Conservation (phyloP, 768 basidiomycete genomes). For the Tylopilus felleus region DNA sequence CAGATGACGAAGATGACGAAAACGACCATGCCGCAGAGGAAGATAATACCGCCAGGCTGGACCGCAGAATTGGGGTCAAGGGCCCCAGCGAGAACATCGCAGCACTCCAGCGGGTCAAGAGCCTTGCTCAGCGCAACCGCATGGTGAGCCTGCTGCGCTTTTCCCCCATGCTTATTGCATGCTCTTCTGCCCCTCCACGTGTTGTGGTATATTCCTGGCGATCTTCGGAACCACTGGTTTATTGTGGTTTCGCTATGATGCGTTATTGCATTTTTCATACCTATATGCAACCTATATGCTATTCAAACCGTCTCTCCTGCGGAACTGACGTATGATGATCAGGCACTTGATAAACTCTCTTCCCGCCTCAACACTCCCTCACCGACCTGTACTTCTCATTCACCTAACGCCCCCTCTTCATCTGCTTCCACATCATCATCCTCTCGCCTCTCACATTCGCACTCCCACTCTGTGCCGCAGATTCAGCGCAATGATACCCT, state of each 20-base stretch:
- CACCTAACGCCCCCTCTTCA: constrained; percentile 32
- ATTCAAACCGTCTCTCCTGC: neutral
- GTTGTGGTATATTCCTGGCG: constrained; percentile 21
- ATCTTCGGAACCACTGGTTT: constrained; percentile 6
- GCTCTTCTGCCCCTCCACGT: constrained; percentile 31
- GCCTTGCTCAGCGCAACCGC: constrained; percentile 67
- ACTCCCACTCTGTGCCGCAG: constrained; percentile 26
- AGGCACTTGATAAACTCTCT: constrained; percentile 71
- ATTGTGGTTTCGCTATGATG: constrained; percentile 6
- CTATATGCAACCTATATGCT: constrained; percentile 29
- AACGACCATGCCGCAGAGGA: constrained; percentile 53
- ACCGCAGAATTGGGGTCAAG: constrained; percentile 34
- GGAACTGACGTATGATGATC: constrained; percentile 3
- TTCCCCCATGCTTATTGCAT: constrained; percentile 25
- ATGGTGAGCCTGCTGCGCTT: constrained; percentile 47
- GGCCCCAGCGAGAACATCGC: constrained; percentile 50
- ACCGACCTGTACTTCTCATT: constrained; percentile 41
- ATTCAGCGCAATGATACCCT: constrained; percentile 36
- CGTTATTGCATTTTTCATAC: constrained; percentile 5
- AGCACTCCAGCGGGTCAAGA: constrained; percentile 67
- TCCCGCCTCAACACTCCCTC: constrained; percentile 58
- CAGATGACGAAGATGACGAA: constrained; percentile 48
- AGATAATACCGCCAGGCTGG: constrained; percentile 59
- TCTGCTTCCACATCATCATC: constrained; percentile 36
- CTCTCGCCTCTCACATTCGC: constrained; percentile 35